Evolutionary conservation across 495 filamentous ascomycete species (phyloP).

Genomic region (Penicillium riverlandense): DNA sequence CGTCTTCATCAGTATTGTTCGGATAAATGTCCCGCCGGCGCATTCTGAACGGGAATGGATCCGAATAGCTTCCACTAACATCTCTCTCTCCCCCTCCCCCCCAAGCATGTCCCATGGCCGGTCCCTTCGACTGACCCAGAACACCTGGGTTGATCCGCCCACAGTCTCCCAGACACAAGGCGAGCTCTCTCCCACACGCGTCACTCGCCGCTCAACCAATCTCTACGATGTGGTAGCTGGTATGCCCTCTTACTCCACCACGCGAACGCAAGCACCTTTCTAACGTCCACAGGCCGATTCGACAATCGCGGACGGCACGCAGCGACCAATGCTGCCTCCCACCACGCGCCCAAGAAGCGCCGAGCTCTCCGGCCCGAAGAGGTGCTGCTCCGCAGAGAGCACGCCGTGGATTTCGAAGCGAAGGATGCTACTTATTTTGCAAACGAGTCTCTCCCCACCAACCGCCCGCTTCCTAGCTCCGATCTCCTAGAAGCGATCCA

Average conservation of each 20-base stretch:
- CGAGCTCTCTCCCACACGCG: slow-evolving; percentile 1
- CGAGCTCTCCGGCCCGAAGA: slow-evolving; percentile 62
- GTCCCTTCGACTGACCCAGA: slow-evolving; percentile 14
- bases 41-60: slow-evolving; percentile 5
- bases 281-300: slow-evolving; percentile 40
- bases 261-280: neutral
- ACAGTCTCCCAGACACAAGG: no score
- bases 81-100: no score
- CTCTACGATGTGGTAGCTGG: slow-evolving; percentile 81
- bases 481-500: slow-evolving; percentile 74
- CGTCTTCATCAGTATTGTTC: neutral
- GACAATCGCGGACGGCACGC: slow-evolving; percentile 36
- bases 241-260: slow-evolving; percentile 18
- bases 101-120: slow-evolving; percentile 15
- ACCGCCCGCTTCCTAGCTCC: slow-evolving; percentile 56
- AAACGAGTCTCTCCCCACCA: slow-evolving; percentile 43
- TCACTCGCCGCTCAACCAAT: slow-evolving; percentile 32
- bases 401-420: slow-evolving; percentile 41
- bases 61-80: neutral
- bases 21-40: slow-evolving; percentile 19
- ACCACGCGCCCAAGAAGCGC: slow-evolving; percentile 42
- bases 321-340: slow-evolving; percentile 25
- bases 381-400: slow-evolving; percentile 57
- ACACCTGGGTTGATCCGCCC: slow-evolving; percentile 8
- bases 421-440: slow-evolving; percentile 70